Evolutionary conservation across 1,139 yeast species (phyloP).

Genomic region (Suhomyces maxii): DNA sequence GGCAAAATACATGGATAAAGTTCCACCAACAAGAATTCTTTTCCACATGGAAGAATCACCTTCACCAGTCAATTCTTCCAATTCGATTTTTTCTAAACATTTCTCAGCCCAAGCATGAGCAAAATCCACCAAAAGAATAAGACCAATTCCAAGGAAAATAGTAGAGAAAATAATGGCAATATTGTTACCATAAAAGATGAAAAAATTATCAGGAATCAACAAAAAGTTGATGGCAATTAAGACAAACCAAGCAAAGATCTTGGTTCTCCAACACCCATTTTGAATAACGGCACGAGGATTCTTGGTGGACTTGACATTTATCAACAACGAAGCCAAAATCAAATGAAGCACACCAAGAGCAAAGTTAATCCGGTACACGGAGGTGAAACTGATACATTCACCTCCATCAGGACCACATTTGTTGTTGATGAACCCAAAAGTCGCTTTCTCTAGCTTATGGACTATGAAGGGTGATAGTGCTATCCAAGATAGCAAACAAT

Average conservation of each 20-base stretch:
- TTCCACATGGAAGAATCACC: conserved; percentile 68
- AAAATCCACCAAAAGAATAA: conserved; percentile 88
- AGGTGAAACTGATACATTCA: conserved; percentile 89
- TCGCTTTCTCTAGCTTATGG: conserved; percentile 69
- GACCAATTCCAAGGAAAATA: conserved; percentile 82
- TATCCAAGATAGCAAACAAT: conserved; percentile 87
- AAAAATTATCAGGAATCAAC: conserved; percentile 79
- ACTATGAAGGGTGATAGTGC: conserved; percentile 83
- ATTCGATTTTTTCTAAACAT: conserved; percentile 86
- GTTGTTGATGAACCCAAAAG: conserved; percentile 66
- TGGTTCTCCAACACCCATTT: conserved; percentile 88
- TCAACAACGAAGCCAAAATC: conserved; percentile 61
- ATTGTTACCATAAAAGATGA: conserved; percentile 87
- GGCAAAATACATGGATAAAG: conserved; percentile 77
- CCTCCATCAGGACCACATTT: conserved; percentile 72
- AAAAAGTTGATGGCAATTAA: conserved; percentile 66
- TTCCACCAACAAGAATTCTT: conserved; percentile 78
- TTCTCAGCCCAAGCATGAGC: conserved; percentile 99
- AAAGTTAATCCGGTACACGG: conserved; percentile 87
- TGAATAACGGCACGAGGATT: conserved; percentile 83
- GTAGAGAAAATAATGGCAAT: conserved; percentile 84
- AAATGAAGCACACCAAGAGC: conserved; percentile 84
- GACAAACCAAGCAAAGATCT: conserved; percentile 60
- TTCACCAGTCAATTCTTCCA: conserved; percentile 69
- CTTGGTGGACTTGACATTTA: conserved; percentile 74